Conservation (phyloP, 768 basidiomycete species). For the Boletus edulis region DNA sequence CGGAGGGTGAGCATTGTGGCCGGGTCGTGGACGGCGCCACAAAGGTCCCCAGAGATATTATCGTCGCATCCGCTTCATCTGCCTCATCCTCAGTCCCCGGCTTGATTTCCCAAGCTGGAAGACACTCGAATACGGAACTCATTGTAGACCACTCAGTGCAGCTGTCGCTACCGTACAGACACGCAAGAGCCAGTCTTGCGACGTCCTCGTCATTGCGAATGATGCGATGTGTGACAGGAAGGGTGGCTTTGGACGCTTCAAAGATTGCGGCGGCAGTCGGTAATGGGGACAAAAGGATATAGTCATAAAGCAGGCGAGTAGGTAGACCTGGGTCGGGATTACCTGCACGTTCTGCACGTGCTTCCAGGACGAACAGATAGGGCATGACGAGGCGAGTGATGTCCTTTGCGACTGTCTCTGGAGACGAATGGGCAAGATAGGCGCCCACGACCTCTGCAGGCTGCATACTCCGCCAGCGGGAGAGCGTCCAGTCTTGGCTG, state of each 20-base stretch:
- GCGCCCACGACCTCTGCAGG: constrained; percentile 65
- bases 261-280: constrained; percentile 73
- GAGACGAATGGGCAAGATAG: constrained; percentile 73
- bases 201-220: constrained; percentile 82
- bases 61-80: constrained; percentile 79
- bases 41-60: constrained; percentile 76
- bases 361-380: constrained; percentile 90
- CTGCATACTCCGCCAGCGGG: constrained; percentile 67
- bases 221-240: constrained; percentile 66
- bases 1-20: constrained; percentile 55
- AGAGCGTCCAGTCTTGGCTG: constrained; percentile 72
- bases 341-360: constrained; percentile 80
- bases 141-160: constrained; percentile 77
- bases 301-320: constrained; percentile 65
- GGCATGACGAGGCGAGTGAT: constrained; percentile 82
- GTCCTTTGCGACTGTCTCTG: constrained; percentile 61
- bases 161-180: constrained; percentile 79
- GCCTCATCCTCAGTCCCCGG: constrained; percentile 57
- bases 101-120: constrained; percentile 82
- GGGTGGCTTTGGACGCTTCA: constrained; percentile 88
- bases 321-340: constrained; percentile 65
- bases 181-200: constrained; percentile 81
- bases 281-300: constrained; percentile 66
- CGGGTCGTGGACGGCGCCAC: constrained; percentile 70
- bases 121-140: constrained; percentile 92